Percentiles rank a stretch among this genome's conserved stretches.
Evolutionary conservation across 495 filamentous ascomycete species (phyloP).

Genomic region (Hypoxylon perforatum): DNA sequence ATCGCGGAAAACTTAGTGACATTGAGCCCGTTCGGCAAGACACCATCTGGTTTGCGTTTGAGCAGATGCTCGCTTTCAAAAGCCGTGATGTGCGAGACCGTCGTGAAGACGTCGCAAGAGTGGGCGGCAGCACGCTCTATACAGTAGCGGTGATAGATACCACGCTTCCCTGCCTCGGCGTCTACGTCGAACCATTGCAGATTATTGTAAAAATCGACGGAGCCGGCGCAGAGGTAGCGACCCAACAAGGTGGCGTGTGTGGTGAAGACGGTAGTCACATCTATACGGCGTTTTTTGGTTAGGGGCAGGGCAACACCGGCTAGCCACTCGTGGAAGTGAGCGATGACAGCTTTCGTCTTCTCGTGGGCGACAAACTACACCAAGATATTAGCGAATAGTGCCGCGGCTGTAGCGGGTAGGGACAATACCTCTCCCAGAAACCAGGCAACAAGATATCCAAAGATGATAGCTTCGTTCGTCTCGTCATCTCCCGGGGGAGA

Average conservation of each 20-base stretch:
- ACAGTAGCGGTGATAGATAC: constrained; percentile 98
- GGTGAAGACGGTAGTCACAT: constrained; percentile 98
- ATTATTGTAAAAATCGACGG: constrained; percentile 99
- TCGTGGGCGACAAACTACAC: constrained; percentile 90
- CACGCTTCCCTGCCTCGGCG: constrained; percentile 94
- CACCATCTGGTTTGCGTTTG: constrained; percentile 97
- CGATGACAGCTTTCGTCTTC: constrained; percentile 87
- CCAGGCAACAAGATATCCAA: constrained; percentile 97
- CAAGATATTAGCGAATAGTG: constrained; percentile 25
- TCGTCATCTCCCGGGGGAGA: constrained; percentile 90
- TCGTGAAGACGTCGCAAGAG: constrained; percentile 95
- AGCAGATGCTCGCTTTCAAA: constrained; percentile 98
- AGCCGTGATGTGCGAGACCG: constrained; percentile 97
- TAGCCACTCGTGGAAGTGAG: constrained; percentile 99
- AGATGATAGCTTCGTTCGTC: constrained; percentile 97
- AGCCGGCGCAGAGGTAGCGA: constrained; percentile 95
- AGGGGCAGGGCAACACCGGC: constrained; percentile 95
- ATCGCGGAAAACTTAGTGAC: constrained; percentile 99
- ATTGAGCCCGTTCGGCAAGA: constrained; percentile 95
- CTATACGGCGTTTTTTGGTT: constrained; percentile 91
- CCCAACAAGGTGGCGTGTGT: constrained; percentile 96
- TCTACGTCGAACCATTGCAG: constrained; percentile 97
- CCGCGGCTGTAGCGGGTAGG: neutral
- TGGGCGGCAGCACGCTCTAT: constrained; percentile 95
- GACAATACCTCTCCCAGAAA: constrained; percentile 90